Evolutionary conservation across 2,329 filamentous ascomycete genomes (phyloP), one percentile per base, ranked within the genome.

Genomic region (Chaetomium olivaceum): DNA sequence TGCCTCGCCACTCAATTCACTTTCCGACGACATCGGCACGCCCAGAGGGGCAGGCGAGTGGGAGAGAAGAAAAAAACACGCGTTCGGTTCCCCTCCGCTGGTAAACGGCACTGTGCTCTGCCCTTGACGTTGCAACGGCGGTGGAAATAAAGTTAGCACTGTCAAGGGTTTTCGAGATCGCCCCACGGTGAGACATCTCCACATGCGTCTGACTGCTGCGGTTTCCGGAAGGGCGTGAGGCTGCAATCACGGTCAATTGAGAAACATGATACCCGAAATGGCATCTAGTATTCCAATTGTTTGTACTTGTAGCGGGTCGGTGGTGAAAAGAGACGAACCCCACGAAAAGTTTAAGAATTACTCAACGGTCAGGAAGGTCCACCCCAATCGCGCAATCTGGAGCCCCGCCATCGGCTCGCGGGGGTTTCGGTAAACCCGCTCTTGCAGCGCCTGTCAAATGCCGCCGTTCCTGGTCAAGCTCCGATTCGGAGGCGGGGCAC

Each of bases 401-500:
- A 51, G 27, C 58, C 58, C 58, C 43, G 43, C 58, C 48, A 54
- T 52, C 29, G 29, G 58, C 58, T 61, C 29, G n/a, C 27, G 52
- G 27, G 27, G 27, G 27, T n/a, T 33, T 46, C 7, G 43, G 52
- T 33, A 4, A 31, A 19, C 4, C 33, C 50, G 25, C 59, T 5
- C 29, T 52, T 27, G 11, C 56, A 23, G 25, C 1, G 23, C 14
- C 11, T 43, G 48, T 16, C 50, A 55, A 48, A 39, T 48, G 27
- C 61, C 52, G 21, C 43, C 50, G 9, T 29, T 51, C 46, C 23
- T 25, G 63, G 50, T 31, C 39, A 61, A 57, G 43, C 51, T 63
- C 65, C 65, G 65, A 46, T 58, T 63, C 64, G 61, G 64, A 66
- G 65, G 57, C 60, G 61, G 58, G 57, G 61, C 59, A 48, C 64